phyloP scores from a whole-genome alignment of 345 rosid genomes.

The Aethionema arabicum region DNA sequence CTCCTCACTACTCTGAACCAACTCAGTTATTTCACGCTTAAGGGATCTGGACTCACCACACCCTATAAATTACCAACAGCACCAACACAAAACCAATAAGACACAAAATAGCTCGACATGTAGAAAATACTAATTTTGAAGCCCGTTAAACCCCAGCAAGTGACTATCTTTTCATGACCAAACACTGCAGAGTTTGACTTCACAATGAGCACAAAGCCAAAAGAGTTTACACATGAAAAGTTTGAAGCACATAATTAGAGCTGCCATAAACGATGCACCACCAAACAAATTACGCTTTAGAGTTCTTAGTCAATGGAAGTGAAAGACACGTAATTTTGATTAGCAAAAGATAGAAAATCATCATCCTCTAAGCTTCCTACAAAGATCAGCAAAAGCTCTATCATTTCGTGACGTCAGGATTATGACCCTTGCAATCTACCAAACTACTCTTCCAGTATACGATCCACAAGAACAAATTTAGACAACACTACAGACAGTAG shows the following conservation, averaged over 20 bases:
- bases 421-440: not conserved
- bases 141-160: slow-evolving; percentile 4
- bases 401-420: not conserved
- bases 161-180: not conserved
- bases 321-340: not conserved
- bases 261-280: not conserved
- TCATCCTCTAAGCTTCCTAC: not conserved
- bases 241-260: no score
- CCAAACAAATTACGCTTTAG: not conserved
- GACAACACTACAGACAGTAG: not conserved
- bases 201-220: not conserved
- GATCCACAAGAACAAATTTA: not conserved
- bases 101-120: not conserved
- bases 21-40: slow-evolving; percentile 52
- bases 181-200: not conserved
- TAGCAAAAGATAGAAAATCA: not conserved
- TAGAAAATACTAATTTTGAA: not conserved
- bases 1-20: slow-evolving; percentile 44
- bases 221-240: no score
- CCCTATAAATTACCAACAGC: slow-evolving; percentile 48
- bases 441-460: not conserved
- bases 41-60: slow-evolving; percentile 85
- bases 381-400: not conserved
- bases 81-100: slow-evolving; percentile 16
- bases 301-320: not conserved